Conservation (phyloP, 192 early-diverging fungal species). For the Podila epicladia region DNA sequence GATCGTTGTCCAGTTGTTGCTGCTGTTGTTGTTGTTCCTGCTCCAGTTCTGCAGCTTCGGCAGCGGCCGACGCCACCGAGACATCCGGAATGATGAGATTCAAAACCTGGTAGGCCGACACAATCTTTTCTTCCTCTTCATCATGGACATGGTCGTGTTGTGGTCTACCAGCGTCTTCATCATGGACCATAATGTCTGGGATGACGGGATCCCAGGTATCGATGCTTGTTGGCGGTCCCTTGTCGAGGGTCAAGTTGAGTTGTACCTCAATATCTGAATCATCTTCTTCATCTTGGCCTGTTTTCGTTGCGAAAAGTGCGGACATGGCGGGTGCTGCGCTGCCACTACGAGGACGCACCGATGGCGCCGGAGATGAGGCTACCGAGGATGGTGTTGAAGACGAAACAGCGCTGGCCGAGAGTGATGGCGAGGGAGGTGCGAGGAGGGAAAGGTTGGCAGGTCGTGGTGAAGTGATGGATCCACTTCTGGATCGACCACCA, state of each 20-base stretch:
- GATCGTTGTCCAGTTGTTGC: neutral
- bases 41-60: conserved; percentile 34
- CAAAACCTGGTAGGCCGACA: conserved; percentile 37
- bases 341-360: conserved; percentile 27
- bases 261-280: conserved; percentile 30
- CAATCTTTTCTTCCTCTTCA: conserved; percentile 49
- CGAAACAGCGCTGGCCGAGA: neutral
- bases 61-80: conserved; percentile 37
- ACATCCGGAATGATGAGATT: conserved; percentile 50
- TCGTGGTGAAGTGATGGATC: conserved; percentile 45
- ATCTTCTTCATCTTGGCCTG: neutral
- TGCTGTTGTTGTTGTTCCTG: conserved; percentile 33
- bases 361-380: neutral
- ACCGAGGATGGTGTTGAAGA: conserved; percentile 8
- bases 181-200: conserved; percentile 43
- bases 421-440: conserved; percentile 20
- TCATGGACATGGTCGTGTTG: conserved; percentile 13
- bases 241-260: conserved; percentile 37
- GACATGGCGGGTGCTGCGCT: conserved; percentile 31
- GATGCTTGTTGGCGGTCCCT: conserved; percentile 44
- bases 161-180: conserved; percentile 17
- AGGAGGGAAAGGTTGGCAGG: conserved; percentile 36
- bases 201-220: conserved; percentile 49
- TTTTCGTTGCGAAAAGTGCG: conserved; percentile 5
- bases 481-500: conserved; percentile 43